Conservation (phyloP, 1,284 basidiomycete species). For the Paramarasmius palmivorus region DNA sequence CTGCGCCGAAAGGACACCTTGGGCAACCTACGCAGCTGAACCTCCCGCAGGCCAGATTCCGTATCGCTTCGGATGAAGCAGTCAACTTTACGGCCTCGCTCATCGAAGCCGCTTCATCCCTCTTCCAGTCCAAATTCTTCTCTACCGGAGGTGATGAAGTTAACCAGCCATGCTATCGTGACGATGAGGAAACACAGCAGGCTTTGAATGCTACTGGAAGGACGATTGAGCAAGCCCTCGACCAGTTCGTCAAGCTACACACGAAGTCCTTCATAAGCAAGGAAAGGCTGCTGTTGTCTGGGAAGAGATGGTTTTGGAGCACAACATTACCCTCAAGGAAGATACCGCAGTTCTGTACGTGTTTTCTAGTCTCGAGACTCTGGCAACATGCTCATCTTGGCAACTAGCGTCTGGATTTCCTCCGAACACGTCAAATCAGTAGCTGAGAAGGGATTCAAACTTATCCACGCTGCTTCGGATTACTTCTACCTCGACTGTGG, state of each 20-base stretch:
- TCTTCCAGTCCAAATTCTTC: constrained; percentile 64
- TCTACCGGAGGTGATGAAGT: constrained; percentile 86
- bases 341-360: constrained; percentile 72
- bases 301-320: constrained; percentile 70
- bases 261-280: constrained; percentile 32
- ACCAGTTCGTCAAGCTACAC: constrained; percentile 29
- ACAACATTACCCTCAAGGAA: constrained; percentile 60
- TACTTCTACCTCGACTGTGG: constrained; percentile 87
- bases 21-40: constrained; percentile 67
- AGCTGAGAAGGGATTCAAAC: constrained; percentile 55
- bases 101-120: constrained; percentile 30
- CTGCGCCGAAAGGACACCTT: constrained; percentile 64
- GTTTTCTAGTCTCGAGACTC: neutral
- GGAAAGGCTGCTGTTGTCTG: constrained; percentile 48
- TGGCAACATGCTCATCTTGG: neutral
- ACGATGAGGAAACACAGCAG: constrained; percentile 59
- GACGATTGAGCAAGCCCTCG: constrained; percentile 66
- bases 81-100: constrained; percentile 47
- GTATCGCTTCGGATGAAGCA: constrained; percentile 54
- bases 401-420: constrained; percentile 68
- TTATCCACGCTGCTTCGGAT: constrained; percentile 71
- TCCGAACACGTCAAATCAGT: constrained; percentile 60
- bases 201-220: constrained; percentile 47
- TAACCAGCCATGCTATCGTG: constrained; percentile 67
- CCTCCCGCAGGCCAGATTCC: constrained; percentile 84